Base-by-base conservation (phyloP, 192 early-diverging fungal genomes). In the Rhizophagus clarus region DNA sequence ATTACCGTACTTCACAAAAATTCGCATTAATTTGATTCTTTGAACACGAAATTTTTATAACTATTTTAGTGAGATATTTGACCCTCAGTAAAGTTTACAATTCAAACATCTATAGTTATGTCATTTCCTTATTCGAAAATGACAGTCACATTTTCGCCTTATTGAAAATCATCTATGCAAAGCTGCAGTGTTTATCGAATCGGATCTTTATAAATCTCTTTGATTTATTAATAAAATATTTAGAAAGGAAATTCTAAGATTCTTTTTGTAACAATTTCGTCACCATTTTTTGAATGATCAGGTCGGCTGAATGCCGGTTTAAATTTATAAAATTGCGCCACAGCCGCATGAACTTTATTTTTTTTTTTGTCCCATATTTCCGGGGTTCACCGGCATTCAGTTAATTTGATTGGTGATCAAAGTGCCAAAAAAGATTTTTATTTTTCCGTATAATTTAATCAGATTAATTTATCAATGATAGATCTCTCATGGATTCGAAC, bases 171-270 rank as follows among this genome's bases (percentile, higher is more conserved):
- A 56, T 45, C 42, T 45, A 45, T 56, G 51, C 51, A 56, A 56
- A 56, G 51, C 51, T 56, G 51, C 51, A 56, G 51, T 56, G 51
- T 56, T 56, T 56, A 56, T 56, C 51, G 51, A 56, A 56, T 56
- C 51, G 17, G 51, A 56, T 56, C 51, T 56, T 56, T 56, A 56
- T 56, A 56, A 56, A 56, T 56, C 6, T 56, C 20, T 22, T 56
- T 56, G 51, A 56, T 56, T 56, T 17, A 56, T 56, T 56, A 56
- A 56, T 22, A 56, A 56, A 56, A 56, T 56, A 56, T 22, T n/a
- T 56, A 56, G 51, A 17, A 56, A 56, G 4, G 51, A 22, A 56
- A 15, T 56, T 56, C 51, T 22, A 56, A 56, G 15, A 56, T 56
- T 56, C 51, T 56, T 56, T 56, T 56, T 51, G 49, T 51, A 51